Conservation (phyloP, 441 rosid species). For the Rhodomyrtus psidioides region DNA sequence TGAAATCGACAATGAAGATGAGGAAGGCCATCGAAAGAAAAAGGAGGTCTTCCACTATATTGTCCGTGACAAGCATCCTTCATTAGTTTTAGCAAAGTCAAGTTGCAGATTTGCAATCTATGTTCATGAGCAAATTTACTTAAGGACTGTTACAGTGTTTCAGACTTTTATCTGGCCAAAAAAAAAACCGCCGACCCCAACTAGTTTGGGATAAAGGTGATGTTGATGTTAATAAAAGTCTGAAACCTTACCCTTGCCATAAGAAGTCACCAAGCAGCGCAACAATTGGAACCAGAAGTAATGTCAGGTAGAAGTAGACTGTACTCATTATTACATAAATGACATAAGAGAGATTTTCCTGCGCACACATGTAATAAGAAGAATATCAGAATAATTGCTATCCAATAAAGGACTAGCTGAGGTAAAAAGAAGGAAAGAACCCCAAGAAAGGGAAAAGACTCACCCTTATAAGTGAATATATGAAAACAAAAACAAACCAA, state of each 20-base stretch:
- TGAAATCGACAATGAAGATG: neutral
- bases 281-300: conserved; percentile 73
- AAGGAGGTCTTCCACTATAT: neutral
- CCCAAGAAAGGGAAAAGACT: conserved; percentile 6
- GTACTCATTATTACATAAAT: conserved; percentile 91
- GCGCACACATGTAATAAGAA: conserved; percentile 14
- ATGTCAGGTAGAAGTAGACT: conserved; percentile 68
- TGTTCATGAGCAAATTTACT: neutral
- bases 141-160: neutral
- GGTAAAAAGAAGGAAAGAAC: neutral
- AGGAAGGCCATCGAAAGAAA: neutral
- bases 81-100: neutral
- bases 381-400: conserved; percentile 8
- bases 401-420: neutral
- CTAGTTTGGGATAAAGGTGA: too few relatives aligned
- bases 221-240: too few relatives aligned
- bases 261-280: conserved; percentile 93
- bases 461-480: conserved; percentile 79
- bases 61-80: neutral
- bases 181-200: too few relatives aligned
- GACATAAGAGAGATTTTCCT: conserved; percentile 83
- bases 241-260: conserved; percentile 83
- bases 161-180: too few relatives aligned
- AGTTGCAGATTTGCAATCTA: neutral
- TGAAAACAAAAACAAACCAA: conserved; percentile 76